Conservation (phyloP, 1,284 basidiomycete genomes). For the Papiliotrema terrestris region DNA sequence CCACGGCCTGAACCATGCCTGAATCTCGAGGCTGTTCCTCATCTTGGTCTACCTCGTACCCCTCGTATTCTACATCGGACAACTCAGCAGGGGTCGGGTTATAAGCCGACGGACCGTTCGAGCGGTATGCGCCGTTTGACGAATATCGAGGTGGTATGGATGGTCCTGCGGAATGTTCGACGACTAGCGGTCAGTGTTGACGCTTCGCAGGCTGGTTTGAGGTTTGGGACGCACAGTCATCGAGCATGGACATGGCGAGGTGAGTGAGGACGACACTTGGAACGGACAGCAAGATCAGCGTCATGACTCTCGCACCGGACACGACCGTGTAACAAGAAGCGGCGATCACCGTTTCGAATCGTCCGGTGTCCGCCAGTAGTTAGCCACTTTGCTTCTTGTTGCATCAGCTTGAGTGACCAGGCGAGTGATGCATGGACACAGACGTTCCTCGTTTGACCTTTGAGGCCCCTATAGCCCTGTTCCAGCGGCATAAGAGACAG, state of each 20-base stretch:
- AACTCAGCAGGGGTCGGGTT: conserved; percentile 44
- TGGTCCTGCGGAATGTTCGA: conserved; percentile 68
- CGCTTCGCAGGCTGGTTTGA: neutral
- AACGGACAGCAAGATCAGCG: neutral
- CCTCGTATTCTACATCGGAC: conserved; percentile 70
- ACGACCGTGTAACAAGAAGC: too few relatives aligned
- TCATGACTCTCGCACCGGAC: too few relatives aligned
- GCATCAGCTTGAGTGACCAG: too few relatives aligned
- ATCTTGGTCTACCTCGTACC: conserved; percentile 71
- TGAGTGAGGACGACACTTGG: neutral
- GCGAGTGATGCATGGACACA: too few relatives aligned
- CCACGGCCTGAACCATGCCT: conserved; percentile 32
- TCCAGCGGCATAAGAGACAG: too few relatives aligned
- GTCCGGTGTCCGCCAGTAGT: too few relatives aligned
- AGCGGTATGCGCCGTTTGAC: conserved; percentile 14
- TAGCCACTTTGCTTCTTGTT: too few relatives aligned
- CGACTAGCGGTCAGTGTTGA: conserved; percentile 60
- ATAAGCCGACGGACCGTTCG: conserved; percentile 46
- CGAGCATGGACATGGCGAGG: conserved; percentile 60
- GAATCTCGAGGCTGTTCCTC: conserved; percentile 43
- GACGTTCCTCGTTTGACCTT: too few relatives aligned
- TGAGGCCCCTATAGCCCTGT: too few relatives aligned
- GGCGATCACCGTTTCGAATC: too few relatives aligned
- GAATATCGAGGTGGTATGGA: conserved; percentile 39
- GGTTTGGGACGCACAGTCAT: conserved; percentile 65